Percentiles rank a stretch among this genome's conserved stretches.
Conservation (phyloP, 2,329 filamentous ascomycete genomes). For the Huntiella bhutanensis region DNA sequence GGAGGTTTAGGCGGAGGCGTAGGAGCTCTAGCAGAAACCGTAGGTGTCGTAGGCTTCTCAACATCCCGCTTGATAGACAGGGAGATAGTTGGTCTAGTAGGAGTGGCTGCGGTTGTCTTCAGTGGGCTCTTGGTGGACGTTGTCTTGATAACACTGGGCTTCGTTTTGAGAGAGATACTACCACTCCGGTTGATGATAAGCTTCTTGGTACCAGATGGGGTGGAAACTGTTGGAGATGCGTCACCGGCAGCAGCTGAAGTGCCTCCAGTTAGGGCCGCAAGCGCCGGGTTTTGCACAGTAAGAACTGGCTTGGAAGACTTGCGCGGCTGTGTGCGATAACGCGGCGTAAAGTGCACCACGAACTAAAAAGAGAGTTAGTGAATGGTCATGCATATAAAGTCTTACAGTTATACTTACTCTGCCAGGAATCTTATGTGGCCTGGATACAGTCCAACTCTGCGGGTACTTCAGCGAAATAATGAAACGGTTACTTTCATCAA, state of each 20-base stretch:
- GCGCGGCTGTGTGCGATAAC: conserved; percentile 17
- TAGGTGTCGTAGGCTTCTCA: conserved; percentile 1
- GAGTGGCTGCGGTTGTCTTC: background rate
- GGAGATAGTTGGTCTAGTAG: conserved; percentile 8
- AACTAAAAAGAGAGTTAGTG: conserved; percentile 13
- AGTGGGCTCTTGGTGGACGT: background rate
- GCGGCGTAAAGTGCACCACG: conserved; percentile 22
- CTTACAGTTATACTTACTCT: conserved; percentile 17
- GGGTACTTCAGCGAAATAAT: conserved; percentile 24
- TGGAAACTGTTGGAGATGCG: background rate
- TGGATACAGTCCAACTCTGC: conserved; percentile 23
- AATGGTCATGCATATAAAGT: background rate
- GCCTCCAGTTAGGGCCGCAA: background rate
- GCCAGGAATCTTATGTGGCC: conserved; percentile 19
- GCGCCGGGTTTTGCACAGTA: background rate
- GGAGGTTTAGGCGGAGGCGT: too few relatives aligned
- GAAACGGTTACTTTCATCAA: conserved; percentile 25
- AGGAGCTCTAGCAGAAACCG: background rate
- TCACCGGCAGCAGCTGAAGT: background rate
- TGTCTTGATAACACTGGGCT: conserved; percentile 7
- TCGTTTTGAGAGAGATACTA: conserved; percentile 9
- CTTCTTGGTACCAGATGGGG: conserved; percentile 9
- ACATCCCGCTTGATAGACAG: conserved; percentile 11
- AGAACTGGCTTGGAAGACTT: conserved; percentile 3
- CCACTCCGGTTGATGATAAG: conserved; percentile 12